Evolutionary conservation across 495 filamentous ascomycete genomes (phyloP), one percentile per base, ranked within the genome.

Genomic region (Xylaria curta): DNA sequence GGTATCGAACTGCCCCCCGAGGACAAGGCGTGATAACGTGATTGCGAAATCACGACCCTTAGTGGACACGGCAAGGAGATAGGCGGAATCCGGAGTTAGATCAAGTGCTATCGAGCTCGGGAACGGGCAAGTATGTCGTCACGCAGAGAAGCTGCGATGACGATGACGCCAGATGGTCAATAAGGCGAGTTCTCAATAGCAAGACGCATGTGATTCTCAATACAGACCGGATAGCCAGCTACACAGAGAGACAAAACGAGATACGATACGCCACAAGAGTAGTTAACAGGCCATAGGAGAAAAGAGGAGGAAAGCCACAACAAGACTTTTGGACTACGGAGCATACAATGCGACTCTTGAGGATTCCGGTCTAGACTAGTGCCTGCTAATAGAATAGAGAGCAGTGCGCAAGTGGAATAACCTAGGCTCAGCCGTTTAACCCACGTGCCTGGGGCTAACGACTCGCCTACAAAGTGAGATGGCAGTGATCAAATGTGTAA

Each of bases 1-100:
- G 21, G 9, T 53, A 40, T 38, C 12, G n/a, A 3, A n/a, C 17
- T 56, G 19, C 17, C 8, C 8, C 33, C 62, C 21, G 10, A 51
- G 36, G 15, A 44, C 65, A 21, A 31, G 3, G 49, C 28, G 33
- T 28, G 8, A 56, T 42, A 42, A 36, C 36, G 65, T 42, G 49
- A 56, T 51, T 42, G n/a, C 36, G 47, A 54, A 67, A 42, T 56
- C 49, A 56, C 65, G 65, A 67, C n/a, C 24, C 33, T 33, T 21
- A 5, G 33, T n/a, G 31, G 24, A 56, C 49, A 42, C 19, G 4
- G 65, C 15, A 36, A 67, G 53, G 47, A 38, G 36, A 28, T 24
- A 47, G 61, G 42, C 42, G 47, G 17, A 53, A 36, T 17, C 38
- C 6, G 28, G 17, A 2, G 44, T 26, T 51, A 12, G 42, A n/a